Evolutionary conservation across 768 basidiomycete genomes (phyloP), one percentile per base, ranked within the genome.

Genomic region (Sarcodon aspratus): DNA sequence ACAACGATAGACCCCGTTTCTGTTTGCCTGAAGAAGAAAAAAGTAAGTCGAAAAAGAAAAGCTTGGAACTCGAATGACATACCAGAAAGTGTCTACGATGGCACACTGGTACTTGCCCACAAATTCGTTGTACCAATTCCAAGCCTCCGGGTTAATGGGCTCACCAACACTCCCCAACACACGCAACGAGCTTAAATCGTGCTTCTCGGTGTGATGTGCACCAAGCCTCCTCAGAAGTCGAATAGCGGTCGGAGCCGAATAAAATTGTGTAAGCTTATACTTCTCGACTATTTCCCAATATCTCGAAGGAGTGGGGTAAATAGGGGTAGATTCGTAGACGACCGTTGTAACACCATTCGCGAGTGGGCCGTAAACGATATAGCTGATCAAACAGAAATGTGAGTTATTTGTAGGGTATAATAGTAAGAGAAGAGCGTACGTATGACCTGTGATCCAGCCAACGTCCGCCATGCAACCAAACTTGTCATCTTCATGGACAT

Each of bases 391-490:
- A 49, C 6, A 45, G 9, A 13, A 27, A 13, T 13, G 43, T 21
- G 45, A 46, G 53, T 7, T 44, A 36, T 5, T 27, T 21, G n/a
- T 18, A 37, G 34, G 33, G 18, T 17, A 36, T 9, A 36, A 15
- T 13, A 36, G 6, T 9, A 33, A 46, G 18, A 27, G 31, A n/a
- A 17, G 13, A 11, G 59, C 65, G 56, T 51, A 88, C 68, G 87
- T 88, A 68, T 96, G 92, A 13, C 94, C 94, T 3, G 95, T 98
- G 69, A 98, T 95, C 95, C 95, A 98, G 58, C 95, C 95, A 47
- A 99, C 76, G 61, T 99, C 95, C 50, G 95, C 95, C 94, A 97
- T 93, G 72, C 95, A 98, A 1, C 84, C 96, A 64, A 94, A 97
- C 56, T 76, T 82, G 69, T 97, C 95, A 51, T 88, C 92, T n/a